Evolutionary conservation across 306 rosid species (phyloP).

Genomic region (Prunus davidiana): DNA sequence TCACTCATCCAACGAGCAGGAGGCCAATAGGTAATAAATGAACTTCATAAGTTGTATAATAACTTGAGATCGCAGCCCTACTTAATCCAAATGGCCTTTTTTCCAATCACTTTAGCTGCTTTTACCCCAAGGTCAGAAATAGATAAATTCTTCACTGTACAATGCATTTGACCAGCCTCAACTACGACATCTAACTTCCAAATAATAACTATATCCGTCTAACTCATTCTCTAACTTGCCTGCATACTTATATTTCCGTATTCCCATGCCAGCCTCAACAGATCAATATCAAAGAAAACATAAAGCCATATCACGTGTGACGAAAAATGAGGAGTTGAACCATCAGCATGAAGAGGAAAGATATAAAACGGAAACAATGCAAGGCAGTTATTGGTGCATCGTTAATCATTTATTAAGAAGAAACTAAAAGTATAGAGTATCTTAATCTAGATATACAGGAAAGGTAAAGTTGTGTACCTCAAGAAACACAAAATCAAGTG

Average conservation of each 20-base stretch:
- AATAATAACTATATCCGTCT: not conserved
- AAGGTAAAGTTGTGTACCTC: constrained; percentile 57
- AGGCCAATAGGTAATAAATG: no score
- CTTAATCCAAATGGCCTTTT: not conserved
- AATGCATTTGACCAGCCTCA: not conserved
- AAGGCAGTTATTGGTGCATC: not conserved
- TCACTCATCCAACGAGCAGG: no score
- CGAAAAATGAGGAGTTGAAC: not conserved
- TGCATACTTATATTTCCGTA: not conserved
- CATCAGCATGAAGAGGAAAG: not conserved
- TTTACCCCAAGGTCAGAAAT: no score
- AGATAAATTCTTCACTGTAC: not conserved
- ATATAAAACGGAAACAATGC: not conserved
- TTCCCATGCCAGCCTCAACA: not conserved
- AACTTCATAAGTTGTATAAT: no score
- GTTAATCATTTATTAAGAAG: no score
- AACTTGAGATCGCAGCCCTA: not conserved
- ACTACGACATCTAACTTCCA: not conserved
- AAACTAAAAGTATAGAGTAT: not conserved
- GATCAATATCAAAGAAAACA: not conserved
- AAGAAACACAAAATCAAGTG: constrained; percentile 51
- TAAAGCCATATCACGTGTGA: not conserved
- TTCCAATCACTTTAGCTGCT: no score
- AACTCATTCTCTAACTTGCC: not conserved
- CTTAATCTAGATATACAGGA: constrained; percentile 6